Base-by-base conservation (phyloP, 768 basidiomycete species). In the Trametopsis cervina region DNA sequence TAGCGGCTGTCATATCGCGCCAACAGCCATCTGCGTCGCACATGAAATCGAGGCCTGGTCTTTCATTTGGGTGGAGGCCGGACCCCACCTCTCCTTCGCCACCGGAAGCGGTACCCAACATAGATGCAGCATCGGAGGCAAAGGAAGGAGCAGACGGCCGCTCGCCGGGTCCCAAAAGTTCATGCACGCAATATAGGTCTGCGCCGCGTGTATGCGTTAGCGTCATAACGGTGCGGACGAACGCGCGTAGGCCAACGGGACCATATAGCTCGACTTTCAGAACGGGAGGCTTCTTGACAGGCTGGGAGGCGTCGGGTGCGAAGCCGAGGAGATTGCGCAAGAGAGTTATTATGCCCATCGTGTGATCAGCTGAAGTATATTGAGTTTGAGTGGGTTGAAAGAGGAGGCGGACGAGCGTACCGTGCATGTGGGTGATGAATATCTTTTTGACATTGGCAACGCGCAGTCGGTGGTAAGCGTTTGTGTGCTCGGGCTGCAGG, bases 391-490 rank as follows among this genome's bases (percentile, higher is more conserved):
- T n/a, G n/a, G n/a, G n/a, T n/a, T n/a, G n/a, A n/a, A n/a, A n/a
- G n/a, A n/a, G n/a, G n/a, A n/a, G n/a, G n/a, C n/a, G n/a, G n/a
- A n/a, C n/a, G 41, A 57, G n/a, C 66, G 40, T 58, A 82, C 89
- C 78, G 58, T 92, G 89, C 78, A 90, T 81, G 56, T 91, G 90
- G 1, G 89, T 91, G 44, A 92, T 71, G 62, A 92, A 90, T 38
- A 93, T 74, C 58, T 83, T 87, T 2, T 66, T 64, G 23, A 91
- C 69, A 49, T 67, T 76, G 27, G 60, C 69, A 15, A 72, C 57
- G 56, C 69, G 73, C 47, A 80, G 57, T 42, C 49, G 12, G 36
- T 55, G 46, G 40, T 53, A 51, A 33, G 29, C 7, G 15, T 7
- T 33, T n/a, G n/a, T n/a, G n/a, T n/a, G n/a, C 9, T 7, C 7